phyloP scores from a whole-genome alignment of 805 yeast species.

The Sugiyamaella smithiae region DNA sequence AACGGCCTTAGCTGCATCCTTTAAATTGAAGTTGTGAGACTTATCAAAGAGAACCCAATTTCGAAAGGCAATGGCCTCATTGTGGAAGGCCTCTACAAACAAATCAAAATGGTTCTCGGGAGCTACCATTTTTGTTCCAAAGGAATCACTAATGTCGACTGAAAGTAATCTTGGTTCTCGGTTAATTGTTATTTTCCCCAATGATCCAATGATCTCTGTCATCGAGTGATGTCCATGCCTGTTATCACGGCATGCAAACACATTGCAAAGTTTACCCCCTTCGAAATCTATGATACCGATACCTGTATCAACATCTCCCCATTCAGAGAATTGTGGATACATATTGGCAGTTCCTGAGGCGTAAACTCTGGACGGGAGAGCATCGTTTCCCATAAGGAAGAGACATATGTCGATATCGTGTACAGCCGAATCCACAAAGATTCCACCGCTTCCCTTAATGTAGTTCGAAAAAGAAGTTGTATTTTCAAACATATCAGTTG shows the following conservation, averaged over 20 bases:
- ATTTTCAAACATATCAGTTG: conserved; percentile 14
- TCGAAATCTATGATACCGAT: conserved; percentile 21
- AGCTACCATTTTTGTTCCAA: conserved; percentile 20
- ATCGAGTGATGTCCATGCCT: conserved; percentile 24
- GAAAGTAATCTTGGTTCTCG: conserved; percentile 18
- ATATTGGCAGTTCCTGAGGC: conserved; percentile 24
- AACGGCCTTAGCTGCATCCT: conserved; percentile 25
- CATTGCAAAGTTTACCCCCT: conserved; percentile 11
- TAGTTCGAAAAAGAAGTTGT: conserved; percentile 17
- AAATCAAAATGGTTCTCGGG: conserved; percentile 14
- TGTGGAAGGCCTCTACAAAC: conserved; percentile 16
- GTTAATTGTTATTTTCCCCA: conserved; percentile 23
- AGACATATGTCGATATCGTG: conserved; percentile 25
- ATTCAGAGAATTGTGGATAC: conserved; percentile 21
- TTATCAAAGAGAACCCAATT: conserved; percentile 20
- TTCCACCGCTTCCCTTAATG: conserved; percentile 15
- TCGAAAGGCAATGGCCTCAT: conserved; percentile 19
- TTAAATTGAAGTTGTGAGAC: conserved; percentile 17
- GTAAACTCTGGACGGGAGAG: conserved; percentile 20
- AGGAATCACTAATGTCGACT: conserved; percentile 17
- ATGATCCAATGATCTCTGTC: conserved; percentile 26
- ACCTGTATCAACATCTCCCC: conserved; percentile 26
- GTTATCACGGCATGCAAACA: conserved; percentile 21
- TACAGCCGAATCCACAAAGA: conserved; percentile 23
- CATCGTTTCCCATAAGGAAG: conserved; percentile 20